Base-by-base conservation (phyloP, 805 yeast genomes). In the Alloascoidea africana region DNA sequence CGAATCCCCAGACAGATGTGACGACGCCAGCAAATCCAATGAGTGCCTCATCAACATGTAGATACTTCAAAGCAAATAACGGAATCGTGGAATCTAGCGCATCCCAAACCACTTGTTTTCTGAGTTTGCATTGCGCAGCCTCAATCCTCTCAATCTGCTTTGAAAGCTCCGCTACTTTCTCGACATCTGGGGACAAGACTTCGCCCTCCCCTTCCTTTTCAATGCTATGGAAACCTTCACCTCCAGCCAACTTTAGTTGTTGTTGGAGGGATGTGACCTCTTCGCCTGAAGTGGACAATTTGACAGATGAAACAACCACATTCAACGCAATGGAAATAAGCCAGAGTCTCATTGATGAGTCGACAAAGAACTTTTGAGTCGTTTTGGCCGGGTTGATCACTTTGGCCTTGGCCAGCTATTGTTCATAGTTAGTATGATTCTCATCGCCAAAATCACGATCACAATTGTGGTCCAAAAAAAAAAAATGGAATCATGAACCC, bases 21-120 rank as follows among this genome's bases (percentile, higher is more conserved):
- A 82, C 59, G 17, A 80, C 68, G 53, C 97, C 97, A 32, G 89
- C 85, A 41, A 76, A 59, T 27, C 94, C 96, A 37, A 85, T 70
- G 33, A 76, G 66, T 36, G 93, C 91, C 48, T 87, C 95, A 53
- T 75, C 72, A 48, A 73, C 62, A 46, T 65, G 63, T 48, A 80
- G 60, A 57, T 63, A 59, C 41, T 69, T 65, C 56, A 82, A 68
- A 39, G 75, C 70, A 56, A 80, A 75, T 52, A 77, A 60, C 6
- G 91, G 94, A 49, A 87, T 77, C 43, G 80, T 65, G 44, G 71
- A 53, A 58, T 87, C 96, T 43, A 80, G 66, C 6, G 68, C 54
- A 53, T 85, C 89, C 83, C 89, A 82, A 18, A 78, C 56, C 42
- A 84, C 59, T 58, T 75, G 82, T 49, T 78, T 68, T 46, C n/a